A percentile compares a stretch with the other conserved stretches of the same genome.
These are phyloP conservation scores for Croton setiger DNA, from an alignment of 441 rosid species.

Conservation along the genomic window DNA sequence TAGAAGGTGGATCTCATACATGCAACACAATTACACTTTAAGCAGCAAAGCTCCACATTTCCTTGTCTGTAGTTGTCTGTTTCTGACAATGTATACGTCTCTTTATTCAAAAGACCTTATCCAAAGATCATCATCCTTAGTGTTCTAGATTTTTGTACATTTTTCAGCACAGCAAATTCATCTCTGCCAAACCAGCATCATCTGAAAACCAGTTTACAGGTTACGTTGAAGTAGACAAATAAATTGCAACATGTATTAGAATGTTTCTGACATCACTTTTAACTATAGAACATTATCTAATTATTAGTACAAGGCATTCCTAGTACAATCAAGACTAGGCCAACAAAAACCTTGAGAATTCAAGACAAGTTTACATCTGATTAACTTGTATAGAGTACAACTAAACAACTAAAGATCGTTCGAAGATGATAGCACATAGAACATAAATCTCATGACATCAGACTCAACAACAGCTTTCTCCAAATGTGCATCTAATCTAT, in stretches of 20 bases:
- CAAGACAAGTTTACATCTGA: not conserved
- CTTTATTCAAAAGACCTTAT: not conserved
- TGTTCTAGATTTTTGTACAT: not conserved
- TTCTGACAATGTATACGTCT: not conserved
- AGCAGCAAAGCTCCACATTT: not conserved
- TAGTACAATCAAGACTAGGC: not conserved
- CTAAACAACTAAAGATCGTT: not conserved
- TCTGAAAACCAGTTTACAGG: not conserved
- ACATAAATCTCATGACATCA: not conserved
- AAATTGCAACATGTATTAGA: too few species aligned
- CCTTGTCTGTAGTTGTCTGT: not conserved
- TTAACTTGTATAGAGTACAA: not conserved
- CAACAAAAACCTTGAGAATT: not conserved
- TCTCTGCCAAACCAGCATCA: not conserved
- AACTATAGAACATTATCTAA: not conserved
- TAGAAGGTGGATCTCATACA: not conserved
- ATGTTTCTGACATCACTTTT: too few species aligned
- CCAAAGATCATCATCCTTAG: not conserved
- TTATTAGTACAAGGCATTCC: not conserved
- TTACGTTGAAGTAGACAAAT: not conserved
- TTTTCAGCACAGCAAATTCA: not conserved
- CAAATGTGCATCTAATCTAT: not conserved
- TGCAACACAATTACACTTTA: not conserved
- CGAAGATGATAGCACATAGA: too few species aligned
- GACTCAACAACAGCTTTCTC: not conserved